Evolutionary conservation across 176 grass and related monocot species (phyloP), one percentile per base, ranked within the genome.

Genomic region (Tillandsia leiboldiana): DNA sequence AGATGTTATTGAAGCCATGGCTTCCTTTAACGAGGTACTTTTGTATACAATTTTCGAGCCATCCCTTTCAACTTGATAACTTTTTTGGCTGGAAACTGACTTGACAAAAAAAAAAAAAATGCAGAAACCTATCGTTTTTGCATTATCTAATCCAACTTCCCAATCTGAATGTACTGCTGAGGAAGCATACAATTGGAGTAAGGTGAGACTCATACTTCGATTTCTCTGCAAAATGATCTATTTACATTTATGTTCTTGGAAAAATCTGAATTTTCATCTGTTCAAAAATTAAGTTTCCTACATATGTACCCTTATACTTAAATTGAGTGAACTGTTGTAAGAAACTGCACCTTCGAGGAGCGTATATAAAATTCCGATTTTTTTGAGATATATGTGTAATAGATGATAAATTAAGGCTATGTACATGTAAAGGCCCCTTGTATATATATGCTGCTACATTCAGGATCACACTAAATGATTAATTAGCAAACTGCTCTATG

Each of bases 161-260:
- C 87, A 90, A 57, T 90, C 95, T 17, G 95, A 99, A 77, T 99
- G 95, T 75, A 99, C 90, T 29, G 95, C 95, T 17, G 87, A 99
- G 70, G 82, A 99, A 81, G 90, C 95, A 66, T 99, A 99, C 59
- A 94, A 52, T 56, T 99, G 87, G 86, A 88, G 66, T 65, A 23
- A 94, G 87, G 95, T 99, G 52, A 83, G 49, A 58, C 26, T 68
- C 48, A 22, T 33, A 80, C 18, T 53, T 50, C 2, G 2, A 48
- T 12, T 50, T 22, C 51, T 49, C 54, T 69, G 42, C 63, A 51
- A 61, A 12, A 79, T 51, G 29, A 13, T 53, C 3, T 42, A 42
- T 42, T 42, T 42, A 42, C 33, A 42, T 42, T 42, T 42, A 42
- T 7, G 33, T 42, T 42, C 33, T 3, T 7, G 4, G 5, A 42